Conservation (phyloP, 2,329 filamentous ascomycete genomes). For the Colletotrichum camelliae region DNA sequence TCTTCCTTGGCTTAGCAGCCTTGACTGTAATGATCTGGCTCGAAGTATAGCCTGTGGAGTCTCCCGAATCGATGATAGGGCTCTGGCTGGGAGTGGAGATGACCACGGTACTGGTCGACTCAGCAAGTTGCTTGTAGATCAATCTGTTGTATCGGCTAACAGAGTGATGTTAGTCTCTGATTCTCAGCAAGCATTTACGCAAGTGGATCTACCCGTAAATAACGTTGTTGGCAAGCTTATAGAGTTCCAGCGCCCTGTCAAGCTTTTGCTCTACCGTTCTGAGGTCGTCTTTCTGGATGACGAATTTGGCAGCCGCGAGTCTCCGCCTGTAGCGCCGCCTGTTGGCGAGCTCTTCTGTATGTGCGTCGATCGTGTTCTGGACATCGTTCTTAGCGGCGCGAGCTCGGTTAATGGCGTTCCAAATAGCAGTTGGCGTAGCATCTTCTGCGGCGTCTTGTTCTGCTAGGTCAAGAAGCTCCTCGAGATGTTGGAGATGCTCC, state of each 20-base stretch:
- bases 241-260: neutral
- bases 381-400: neutral
- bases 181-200: neutral
- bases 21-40: accelerated
- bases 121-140: accelerated
- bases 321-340: accelerated
- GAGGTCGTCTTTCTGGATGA: neutral
- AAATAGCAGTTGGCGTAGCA: accelerated
- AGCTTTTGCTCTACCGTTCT: neutral
- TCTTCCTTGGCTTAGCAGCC: accelerated
- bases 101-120: accelerated
- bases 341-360: neutral
- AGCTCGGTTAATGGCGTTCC: accelerated
- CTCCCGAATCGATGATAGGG: accelerated
- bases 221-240: neutral
- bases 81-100: accelerated
- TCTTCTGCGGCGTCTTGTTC: neutral
- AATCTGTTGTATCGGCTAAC: neutral
- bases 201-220: neutral
- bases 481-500: accelerated
- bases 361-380: neutral
- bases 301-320: neutral
- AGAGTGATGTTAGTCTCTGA: accelerated
- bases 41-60: accelerated
- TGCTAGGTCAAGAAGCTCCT: neutral